Conservation (phyloP, 768 basidiomycete species). For the Lyophyllum semitale region DNA sequence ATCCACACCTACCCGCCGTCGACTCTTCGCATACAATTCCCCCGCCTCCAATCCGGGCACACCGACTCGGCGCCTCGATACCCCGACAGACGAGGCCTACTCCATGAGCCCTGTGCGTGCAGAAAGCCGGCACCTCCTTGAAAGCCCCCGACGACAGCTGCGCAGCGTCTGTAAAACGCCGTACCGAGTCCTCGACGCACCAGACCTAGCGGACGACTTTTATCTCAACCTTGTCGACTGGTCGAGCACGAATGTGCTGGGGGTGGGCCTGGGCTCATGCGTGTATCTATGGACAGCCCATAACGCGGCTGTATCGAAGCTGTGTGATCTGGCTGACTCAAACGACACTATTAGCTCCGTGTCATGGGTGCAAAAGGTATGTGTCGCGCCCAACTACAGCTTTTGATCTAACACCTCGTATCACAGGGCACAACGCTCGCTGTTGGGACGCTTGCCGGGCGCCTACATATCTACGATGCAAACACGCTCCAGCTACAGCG, state of each 20-base stretch:
- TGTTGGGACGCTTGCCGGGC: slow-evolving; percentile 88
- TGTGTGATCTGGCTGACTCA: slow-evolving; percentile 76
- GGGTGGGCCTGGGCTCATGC: slow-evolving; percentile 87
- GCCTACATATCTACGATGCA: slow-evolving; percentile 93
- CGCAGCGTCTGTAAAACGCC: slow-evolving; percentile 92
- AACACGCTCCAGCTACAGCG: slow-evolving; percentile 71
- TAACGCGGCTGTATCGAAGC: slow-evolving; percentile 87
- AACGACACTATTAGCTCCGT: slow-evolving; percentile 84
- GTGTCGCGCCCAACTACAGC: background rate
- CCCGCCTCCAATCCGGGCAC: slow-evolving; percentile 58
- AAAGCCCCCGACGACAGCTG: slow-evolving; percentile 79
- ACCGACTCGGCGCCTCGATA: slow-evolving; percentile 69
- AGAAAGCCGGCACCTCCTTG: slow-evolving; percentile 78
- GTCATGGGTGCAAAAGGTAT: slow-evolving; percentile 84
- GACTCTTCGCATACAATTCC: slow-evolving; percentile 70
- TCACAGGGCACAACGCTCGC: slow-evolving; percentile 83
- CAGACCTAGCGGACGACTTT: slow-evolving; percentile 96
- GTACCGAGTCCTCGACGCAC: slow-evolving; percentile 95
- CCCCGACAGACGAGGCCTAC: slow-evolving; percentile 86
- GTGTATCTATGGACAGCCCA: slow-evolving; percentile 98
- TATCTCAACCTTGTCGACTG: slow-evolving; percentile 98
- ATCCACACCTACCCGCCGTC: slow-evolving; percentile 55
- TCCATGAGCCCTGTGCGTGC: slow-evolving; percentile 88
- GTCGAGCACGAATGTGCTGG: slow-evolving; percentile 93
- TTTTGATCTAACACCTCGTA: background rate